Base-by-base conservation (phyloP, 768 basidiomycete genomes). In the Mycena latifolia region DNA sequence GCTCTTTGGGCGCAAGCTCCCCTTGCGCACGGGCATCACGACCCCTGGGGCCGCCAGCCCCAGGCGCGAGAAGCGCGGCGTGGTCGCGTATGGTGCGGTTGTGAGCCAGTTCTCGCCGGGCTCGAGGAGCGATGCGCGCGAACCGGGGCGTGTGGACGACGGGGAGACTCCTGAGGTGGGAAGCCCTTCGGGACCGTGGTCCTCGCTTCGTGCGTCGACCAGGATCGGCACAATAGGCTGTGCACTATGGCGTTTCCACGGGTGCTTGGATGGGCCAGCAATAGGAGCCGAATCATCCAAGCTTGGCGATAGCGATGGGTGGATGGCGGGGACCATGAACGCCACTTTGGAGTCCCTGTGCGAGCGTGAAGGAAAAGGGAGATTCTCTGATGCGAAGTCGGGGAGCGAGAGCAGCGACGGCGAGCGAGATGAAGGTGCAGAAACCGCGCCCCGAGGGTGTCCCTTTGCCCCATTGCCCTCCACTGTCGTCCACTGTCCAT, bases 21-120 rank as follows among this genome's bases (percentile, higher is more conserved):
- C 29, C 15, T 58, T 58, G 28, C 56, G 56, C 31, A 47, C 56
- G 22, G 56, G 56, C 56, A 58, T 46, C 22, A 58, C 56, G 12
- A 58, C 56, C 3, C 56, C 56, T 5, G 56, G 46, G 5, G 56
- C 56, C 9, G 29, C 56, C 45, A 58, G 43, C 6, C 45, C 31
- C 15, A 58, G 29, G 6, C 56, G 56, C 29, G 56, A 58, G 46
- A 58, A 58, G 20, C 46, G 56, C 11, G 56, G 56, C 5, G 45
- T 48, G 2, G 55, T 33, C 27, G 28, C 55, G 22, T 57, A 57
- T 22, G 56, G 56, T 22, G 56, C 24, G 31, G n/a, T 14, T 18
- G 56, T 58, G 56, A 58, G 56, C 56, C 56, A 58, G 27, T 35
- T 45, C 22, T 47, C 55, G 10, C 28, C 28, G 29, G 43, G 14